Evolutionary conservation across 495 filamentous ascomycete genomes (phyloP).

Genomic region (Penicillium pulvis): DNA sequence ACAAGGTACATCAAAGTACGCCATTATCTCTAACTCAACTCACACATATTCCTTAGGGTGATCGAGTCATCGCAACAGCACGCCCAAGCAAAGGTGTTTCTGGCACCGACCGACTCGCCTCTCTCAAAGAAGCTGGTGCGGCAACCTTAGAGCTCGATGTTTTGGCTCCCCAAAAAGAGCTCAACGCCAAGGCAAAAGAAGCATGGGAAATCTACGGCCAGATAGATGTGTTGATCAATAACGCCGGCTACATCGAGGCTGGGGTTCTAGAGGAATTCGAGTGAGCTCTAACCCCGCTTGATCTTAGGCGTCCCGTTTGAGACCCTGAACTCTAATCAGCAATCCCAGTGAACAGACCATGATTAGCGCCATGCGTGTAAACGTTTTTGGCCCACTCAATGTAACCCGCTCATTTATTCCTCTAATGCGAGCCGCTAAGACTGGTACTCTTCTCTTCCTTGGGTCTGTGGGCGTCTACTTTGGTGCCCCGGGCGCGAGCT

Average conservation of each 20-base stretch:
- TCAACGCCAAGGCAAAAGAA: conserved; percentile 39
- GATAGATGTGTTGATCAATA: conserved; percentile 56
- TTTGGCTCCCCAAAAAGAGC: conserved; percentile 32
- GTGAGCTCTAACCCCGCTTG: background rate
- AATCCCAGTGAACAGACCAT: conserved; percentile 1
- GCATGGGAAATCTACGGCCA: conserved; percentile 39
- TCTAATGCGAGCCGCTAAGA: conserved; percentile 40
- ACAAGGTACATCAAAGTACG: background rate
- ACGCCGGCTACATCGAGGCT: conserved; percentile 46
- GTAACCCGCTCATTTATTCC: conserved; percentile 49
- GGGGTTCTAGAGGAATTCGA: conserved; percentile 27
- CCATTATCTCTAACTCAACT: background rate
- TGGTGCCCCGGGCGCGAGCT: background rate
- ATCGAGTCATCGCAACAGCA: conserved; percentile 58
- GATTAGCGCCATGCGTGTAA: conserved; percentile 17
- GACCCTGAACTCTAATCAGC: background rate
- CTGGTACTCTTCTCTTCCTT: conserved; percentile 43
- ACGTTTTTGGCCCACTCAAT: conserved; percentile 53
- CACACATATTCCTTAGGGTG: conserved; percentile 31
- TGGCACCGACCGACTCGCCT: conserved; percentile 35
- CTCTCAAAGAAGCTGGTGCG: conserved; percentile 46
- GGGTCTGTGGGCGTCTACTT: background rate
- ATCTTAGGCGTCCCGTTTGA: background rate
- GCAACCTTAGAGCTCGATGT: conserved; percentile 48
- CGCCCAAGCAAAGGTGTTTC: conserved; percentile 27